phyloP scores from a whole-genome alignment of 2,329 filamentous ascomycete species.

The Gremmenia infestans region DNA sequence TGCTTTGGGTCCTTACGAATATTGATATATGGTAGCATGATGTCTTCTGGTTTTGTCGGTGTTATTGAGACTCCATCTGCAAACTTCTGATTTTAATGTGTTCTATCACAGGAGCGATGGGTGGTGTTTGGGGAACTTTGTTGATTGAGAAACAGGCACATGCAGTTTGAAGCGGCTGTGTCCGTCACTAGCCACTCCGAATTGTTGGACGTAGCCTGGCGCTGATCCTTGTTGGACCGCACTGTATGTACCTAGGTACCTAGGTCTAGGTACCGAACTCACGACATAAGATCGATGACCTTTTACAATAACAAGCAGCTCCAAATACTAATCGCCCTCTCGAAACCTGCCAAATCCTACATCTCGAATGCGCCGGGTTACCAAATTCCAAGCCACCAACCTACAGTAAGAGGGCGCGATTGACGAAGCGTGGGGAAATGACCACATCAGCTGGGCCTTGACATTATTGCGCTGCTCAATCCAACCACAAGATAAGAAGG shows the following conservation, averaged over 20 bases:
- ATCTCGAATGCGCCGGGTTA: background rate
- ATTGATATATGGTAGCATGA: conserved; percentile 62
- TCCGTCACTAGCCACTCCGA: background rate
- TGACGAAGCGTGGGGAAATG: conserved; percentile 13
- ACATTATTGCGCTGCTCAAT: conserved; percentile 5
- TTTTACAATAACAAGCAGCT: background rate
- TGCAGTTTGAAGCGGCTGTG: background rate
- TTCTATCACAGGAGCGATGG: background rate
- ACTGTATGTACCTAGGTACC: background rate
- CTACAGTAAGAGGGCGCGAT: background rate
- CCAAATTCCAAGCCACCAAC: background rate
- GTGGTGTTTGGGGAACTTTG: background rate
- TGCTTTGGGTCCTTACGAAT: conserved; percentile 40
- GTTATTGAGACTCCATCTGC: conserved; percentile 24
- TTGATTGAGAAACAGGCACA: background rate
- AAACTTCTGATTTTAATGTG: background rate
- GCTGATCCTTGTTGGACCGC: background rate
- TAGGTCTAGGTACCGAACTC: background rate
- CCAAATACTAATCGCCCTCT: background rate
- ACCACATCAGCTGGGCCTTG: conserved; percentile 17
- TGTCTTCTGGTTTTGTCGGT: conserved; percentile 1
- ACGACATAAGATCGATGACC: background rate
- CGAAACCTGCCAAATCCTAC: background rate
- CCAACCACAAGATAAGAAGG: background rate
- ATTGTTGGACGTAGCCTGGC: background rate